These are phyloP conservation scores for Sphaerosporella brunnea DNA, from an alignment of 495 filamentous ascomycete genomes.

Conservation along the genomic window DNA sequence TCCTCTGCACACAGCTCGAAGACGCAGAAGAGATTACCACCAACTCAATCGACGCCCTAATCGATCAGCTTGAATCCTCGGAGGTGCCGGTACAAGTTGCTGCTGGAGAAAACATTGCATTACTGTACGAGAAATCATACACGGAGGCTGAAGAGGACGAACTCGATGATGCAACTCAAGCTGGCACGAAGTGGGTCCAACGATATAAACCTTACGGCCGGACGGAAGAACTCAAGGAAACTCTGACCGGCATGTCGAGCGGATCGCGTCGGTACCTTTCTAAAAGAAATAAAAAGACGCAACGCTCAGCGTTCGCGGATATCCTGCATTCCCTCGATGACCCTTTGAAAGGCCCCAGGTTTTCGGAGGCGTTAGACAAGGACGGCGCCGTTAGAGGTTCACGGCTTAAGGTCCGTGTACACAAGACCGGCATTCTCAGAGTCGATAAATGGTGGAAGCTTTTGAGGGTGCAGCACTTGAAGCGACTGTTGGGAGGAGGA, in stretches of 20 bases:
- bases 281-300: slow-evolving; percentile 58
- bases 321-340: slow-evolving; percentile 72
- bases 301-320: slow-evolving; percentile 63
- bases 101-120: slow-evolving; percentile 76
- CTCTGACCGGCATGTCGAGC: slow-evolving; percentile 32
- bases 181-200: slow-evolving; percentile 27
- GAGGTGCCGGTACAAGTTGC: slow-evolving; percentile 64
- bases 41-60: slow-evolving; percentile 63
- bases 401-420: slow-evolving; percentile 57
- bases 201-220: slow-evolving; percentile 30
- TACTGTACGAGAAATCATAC: slow-evolving; percentile 73
- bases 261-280: slow-evolving; percentile 54
- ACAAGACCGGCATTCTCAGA: slow-evolving; percentile 50
- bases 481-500: slow-evolving; percentile 60
- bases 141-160: slow-evolving; percentile 39
- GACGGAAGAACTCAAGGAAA: slow-evolving; percentile 27
- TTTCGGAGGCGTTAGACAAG: slow-evolving; percentile 53
- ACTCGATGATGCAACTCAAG: slow-evolving; percentile 33
- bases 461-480: slow-evolving; percentile 56
- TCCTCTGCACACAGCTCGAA: slow-evolving; percentile 64
- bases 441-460: slow-evolving; percentile 90
- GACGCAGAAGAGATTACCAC: slow-evolving; percentile 60
- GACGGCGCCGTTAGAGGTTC: slow-evolving; percentile 60
- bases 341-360: slow-evolving; percentile 51
- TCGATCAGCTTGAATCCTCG: slow-evolving; percentile 70